Evolutionary conservation across 169 alveolate genomes (phyloP).

Genomic region (Besnoitia besnoiti): DNA sequence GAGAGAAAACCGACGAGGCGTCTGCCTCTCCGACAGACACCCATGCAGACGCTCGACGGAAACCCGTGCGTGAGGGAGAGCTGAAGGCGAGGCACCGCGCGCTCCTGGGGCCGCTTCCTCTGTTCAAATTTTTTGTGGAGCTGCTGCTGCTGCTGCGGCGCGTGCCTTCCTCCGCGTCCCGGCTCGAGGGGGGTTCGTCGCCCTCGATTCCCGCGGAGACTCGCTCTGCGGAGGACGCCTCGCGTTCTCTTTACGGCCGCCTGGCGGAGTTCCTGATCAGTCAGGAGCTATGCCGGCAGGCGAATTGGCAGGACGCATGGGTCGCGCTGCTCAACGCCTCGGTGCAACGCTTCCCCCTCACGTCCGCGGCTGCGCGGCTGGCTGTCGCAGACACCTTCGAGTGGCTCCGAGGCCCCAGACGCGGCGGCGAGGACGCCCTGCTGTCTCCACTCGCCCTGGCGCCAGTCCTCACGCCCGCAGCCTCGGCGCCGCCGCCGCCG

Average conservation of each 20-base stretch:
- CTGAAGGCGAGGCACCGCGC: neutral
- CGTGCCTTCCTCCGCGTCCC: neutral
- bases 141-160: neutral
- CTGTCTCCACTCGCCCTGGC: too few relatives aligned
- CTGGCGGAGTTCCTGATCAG: neutral
- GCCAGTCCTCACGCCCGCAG: too few relatives aligned
- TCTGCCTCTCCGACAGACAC: neutral
- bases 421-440: too few relatives aligned
- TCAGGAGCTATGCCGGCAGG: neutral
- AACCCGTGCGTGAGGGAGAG: neutral
- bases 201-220: too few relatives aligned
- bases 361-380: neutral
- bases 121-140: neutral
- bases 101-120: neutral
- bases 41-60: too few relatives aligned
- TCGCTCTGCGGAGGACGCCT: neutral
- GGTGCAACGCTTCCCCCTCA: neutral
- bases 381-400: neutral
- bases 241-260: neutral
- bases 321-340: neutral
- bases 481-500: too few relatives aligned
- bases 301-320: conserved; percentile 28
- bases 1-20: neutral
- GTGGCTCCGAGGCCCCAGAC: neutral
- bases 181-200: too few relatives aligned